These are phyloP conservation scores for Verticillium nubilum DNA, from an alignment of 2,329 filamentous ascomycete genomes.

Conservation along the genomic window DNA sequence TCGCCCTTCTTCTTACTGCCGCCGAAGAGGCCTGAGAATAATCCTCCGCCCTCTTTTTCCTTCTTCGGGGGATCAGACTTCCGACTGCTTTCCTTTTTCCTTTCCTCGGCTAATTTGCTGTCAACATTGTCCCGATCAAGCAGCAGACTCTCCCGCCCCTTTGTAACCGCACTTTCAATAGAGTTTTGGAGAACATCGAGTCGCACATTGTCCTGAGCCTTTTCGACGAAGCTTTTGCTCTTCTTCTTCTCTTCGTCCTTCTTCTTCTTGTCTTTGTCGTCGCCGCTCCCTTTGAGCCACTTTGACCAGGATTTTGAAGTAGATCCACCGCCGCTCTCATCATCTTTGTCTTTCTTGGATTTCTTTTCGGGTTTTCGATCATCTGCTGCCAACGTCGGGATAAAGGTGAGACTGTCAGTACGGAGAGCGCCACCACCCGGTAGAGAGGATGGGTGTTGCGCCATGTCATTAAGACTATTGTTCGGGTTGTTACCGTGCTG, in stretches of 20 bases:
- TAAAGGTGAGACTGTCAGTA: slow-evolving; percentile 74
- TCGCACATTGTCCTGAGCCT: slow-evolving; percentile 70
- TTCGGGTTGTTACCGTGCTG: slow-evolving; percentile 5
- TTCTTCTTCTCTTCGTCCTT: slow-evolving; percentile 65
- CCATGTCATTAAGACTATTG: slow-evolving; percentile 58
- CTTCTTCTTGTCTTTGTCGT: slow-evolving; percentile 60
- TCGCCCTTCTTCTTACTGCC: slow-evolving; percentile 83
- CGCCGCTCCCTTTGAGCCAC: slow-evolving; percentile 75
- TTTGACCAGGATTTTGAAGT: slow-evolving; percentile 77
- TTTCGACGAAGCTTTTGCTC: slow-evolving; percentile 49
- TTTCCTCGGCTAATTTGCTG: slow-evolving; percentile 69
- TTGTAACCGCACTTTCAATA: slow-evolving; percentile 62
- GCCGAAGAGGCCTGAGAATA: slow-evolving; percentile 93
- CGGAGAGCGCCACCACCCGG: slow-evolving; percentile 61
- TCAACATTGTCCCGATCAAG: slow-evolving; percentile 73
- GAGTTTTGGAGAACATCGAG: slow-evolving; percentile 84
- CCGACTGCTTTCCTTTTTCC: slow-evolving; percentile 72
- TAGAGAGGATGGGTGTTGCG: slow-evolving; percentile 60
- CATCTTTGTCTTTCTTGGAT: slow-evolving; percentile 66
- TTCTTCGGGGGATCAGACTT: slow-evolving; percentile 72
- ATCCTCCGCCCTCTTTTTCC: slow-evolving; percentile 82
- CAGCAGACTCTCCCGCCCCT: slow-evolving; percentile 76
- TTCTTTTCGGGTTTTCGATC: slow-evolving; percentile 73
- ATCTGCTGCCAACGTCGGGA: slow-evolving; percentile 64
- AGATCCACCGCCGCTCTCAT: slow-evolving; percentile 51